Base-by-base conservation (phyloP, 2,329 filamentous ascomycete genomes). In the Aspergillus ibericus region DNA sequence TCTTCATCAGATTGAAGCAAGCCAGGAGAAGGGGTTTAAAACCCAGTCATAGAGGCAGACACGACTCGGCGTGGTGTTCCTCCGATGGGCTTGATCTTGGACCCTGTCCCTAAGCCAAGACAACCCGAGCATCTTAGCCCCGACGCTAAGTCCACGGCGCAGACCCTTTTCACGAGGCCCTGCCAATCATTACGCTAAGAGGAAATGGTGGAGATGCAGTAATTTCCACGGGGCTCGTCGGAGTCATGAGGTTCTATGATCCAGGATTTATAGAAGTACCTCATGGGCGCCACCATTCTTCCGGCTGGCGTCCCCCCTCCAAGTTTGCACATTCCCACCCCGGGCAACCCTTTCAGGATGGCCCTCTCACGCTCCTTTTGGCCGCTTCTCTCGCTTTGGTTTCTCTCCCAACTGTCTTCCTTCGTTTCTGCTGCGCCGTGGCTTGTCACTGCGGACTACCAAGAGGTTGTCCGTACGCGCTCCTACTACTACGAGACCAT, bases 371-470 rank as follows among this genome's bases (percentile, higher is more conserved):
- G 53, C 59, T 71, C 69, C 62, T 66, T 72, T 55, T 48, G 54
- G 15, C 51, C 59, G 22, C 40, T 66, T 35, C 55, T 55, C n/a
- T 53, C 59, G 22, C 42, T 66, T 36, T 53, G 66, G 63, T 63
- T 66, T 63, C 59, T 56, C 34, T 25, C 53, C 15, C 53, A 51
- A 36, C 51, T 62, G 15, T 53, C 46, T 51, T 60, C 65, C 9
- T 56, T 67, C 56, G 64, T 64, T 60, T 20, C 56, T 15, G 69
- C 70, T 1, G 63, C 61, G 7, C 71, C 71, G 9, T 73, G 71
- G 71, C 68, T 73, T 25, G 66, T 68, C 34, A 73, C 71, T 3
- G 65, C 69, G 35, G 53, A 62, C 53, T 72, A 67, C 25, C 61
- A 72, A 56, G 56, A 63, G 42, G 51, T 59, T 8, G 18, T 58